These are phyloP conservation scores for Immersiella caudata DNA, from an alignment of 495 filamentous ascomycete genomes.

Conservation along the genomic window DNA sequence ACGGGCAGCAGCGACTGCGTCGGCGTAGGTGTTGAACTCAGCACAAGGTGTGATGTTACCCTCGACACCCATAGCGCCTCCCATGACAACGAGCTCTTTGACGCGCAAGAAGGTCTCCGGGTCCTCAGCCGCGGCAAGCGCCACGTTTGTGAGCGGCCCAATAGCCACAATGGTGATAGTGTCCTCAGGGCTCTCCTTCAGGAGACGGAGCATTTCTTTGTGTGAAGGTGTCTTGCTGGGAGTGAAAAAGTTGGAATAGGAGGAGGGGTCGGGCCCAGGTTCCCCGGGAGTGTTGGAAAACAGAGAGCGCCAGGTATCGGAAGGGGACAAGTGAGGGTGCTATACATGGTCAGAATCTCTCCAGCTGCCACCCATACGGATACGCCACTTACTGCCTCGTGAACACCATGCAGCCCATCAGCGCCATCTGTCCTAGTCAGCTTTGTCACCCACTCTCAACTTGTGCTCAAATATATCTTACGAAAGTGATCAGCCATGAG, in stretches of 20 bases:
- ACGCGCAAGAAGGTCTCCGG: slow-evolving; percentile 82
- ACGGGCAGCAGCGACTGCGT: slow-evolving; percentile 80
- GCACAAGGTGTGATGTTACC: slow-evolving; percentile 82
- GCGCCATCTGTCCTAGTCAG: slow-evolving; percentile 65
- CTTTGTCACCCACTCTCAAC: neutral
- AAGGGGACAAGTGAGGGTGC: slow-evolving; percentile 86
- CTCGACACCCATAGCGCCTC: slow-evolving; percentile 74
- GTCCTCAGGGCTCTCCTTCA: slow-evolving; percentile 75
- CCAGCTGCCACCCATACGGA: neutral
- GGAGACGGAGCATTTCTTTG: slow-evolving; percentile 79
- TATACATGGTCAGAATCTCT: slow-evolving; percentile 38
- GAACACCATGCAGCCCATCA: slow-evolving; percentile 91
- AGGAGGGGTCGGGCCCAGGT: slow-evolving; percentile 38
- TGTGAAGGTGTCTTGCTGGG: slow-evolving; percentile 73
- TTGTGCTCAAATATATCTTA: slow-evolving; percentile 37
- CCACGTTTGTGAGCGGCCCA: slow-evolving; percentile 89
- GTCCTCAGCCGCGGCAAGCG: slow-evolving; percentile 81
- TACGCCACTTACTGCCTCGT: slow-evolving; percentile 63
- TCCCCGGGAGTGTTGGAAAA: slow-evolving; percentile 62
- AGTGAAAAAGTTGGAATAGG: slow-evolving; percentile 62
- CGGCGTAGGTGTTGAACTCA: slow-evolving; percentile 86
- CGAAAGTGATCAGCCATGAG: slow-evolving; percentile 91
- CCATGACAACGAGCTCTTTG: slow-evolving; percentile 96
- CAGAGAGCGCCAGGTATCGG: slow-evolving; percentile 81
- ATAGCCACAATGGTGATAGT: slow-evolving; percentile 88